phyloP scores from a whole-genome alignment of 2,329 filamentous ascomycete genomes.

The Cordyceps militaris region DNA sequence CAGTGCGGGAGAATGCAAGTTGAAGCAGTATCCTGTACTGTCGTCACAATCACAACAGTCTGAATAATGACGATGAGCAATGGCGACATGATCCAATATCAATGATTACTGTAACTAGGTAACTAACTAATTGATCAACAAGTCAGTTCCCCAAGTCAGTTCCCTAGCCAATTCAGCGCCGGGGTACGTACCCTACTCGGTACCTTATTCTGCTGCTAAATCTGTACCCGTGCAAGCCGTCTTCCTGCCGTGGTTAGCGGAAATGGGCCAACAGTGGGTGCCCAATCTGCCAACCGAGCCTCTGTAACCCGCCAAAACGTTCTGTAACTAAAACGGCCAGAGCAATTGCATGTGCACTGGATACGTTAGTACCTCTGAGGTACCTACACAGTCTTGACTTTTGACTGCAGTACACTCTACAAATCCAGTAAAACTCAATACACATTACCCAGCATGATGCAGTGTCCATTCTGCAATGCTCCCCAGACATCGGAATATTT shows the following conservation, averaged over 20 bases:
- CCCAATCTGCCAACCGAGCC: background rate
- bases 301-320: background rate
- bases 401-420: background rate
- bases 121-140: too few relatives aligned
- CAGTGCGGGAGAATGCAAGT: too few relatives aligned
- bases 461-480: background rate
- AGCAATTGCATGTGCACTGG: background rate
- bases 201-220: background rate
- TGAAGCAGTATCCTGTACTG: background rate
- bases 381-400: background rate
- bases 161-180: background rate
- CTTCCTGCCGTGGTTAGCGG: too few relatives aligned
- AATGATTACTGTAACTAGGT: background rate
- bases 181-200: background rate
- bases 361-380: background rate
- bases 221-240: too few relatives aligned
- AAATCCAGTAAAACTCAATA: too few relatives aligned
- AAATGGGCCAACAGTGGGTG: background rate
- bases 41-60: background rate
- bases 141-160: background rate
- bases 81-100: too few relatives aligned
- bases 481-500: background rate
- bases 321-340: too few relatives aligned
- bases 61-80: too few relatives aligned
- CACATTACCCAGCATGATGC: background rate